Conservation (phyloP, 495 filamentous ascomycete genomes). For the Thozetella sp. region DNA sequence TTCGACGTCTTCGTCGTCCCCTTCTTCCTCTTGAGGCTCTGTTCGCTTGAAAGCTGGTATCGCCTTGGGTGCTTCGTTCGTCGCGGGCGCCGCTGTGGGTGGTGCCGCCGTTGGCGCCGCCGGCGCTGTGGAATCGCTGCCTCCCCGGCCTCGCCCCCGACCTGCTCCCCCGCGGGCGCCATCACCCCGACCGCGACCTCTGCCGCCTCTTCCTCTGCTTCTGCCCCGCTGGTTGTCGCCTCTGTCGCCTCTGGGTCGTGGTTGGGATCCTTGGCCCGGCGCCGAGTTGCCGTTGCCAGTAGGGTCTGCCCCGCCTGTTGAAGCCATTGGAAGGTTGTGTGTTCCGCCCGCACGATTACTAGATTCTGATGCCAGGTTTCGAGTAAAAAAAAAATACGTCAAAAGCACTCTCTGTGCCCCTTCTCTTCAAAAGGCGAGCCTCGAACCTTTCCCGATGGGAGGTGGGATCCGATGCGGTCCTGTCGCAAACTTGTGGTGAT, state of each 20-base stretch:
- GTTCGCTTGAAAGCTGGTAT: conserved; percentile 17
- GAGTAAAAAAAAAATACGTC: no score
- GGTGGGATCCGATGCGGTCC: no score
- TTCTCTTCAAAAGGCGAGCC: no score
- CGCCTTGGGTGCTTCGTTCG: not conserved
- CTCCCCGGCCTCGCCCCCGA: conserved; percentile 2
- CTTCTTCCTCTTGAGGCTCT: conserved; percentile 17
- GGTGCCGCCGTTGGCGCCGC: no score
- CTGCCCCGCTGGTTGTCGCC: conserved; percentile 28
- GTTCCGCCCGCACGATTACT: not conserved
- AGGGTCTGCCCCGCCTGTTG: conserved; percentile 6
- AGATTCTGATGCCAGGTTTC: no score
- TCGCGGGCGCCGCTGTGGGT: not conserved
- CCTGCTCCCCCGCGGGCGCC: conserved; percentile 8
- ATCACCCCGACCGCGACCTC: conserved; percentile 17
- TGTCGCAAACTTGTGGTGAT: not conserved
- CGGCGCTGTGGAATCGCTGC: conserved; percentile 4
- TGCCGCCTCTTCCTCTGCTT: conserved; percentile 37
- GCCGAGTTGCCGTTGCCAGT: conserved; percentile 1
- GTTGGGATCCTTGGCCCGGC: conserved; percentile 4
- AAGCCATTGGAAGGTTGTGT: conserved; percentile 10
- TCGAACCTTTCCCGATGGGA: no score
- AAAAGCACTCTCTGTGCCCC: no score
- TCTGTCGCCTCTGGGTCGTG: conserved; percentile 31
- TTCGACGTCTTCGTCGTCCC: conserved; percentile 67